These are phyloP conservation scores for Phytophthora brassicae DNA, from an alignment of 352 stramenopile species.

Conservation along the genomic window DNA sequence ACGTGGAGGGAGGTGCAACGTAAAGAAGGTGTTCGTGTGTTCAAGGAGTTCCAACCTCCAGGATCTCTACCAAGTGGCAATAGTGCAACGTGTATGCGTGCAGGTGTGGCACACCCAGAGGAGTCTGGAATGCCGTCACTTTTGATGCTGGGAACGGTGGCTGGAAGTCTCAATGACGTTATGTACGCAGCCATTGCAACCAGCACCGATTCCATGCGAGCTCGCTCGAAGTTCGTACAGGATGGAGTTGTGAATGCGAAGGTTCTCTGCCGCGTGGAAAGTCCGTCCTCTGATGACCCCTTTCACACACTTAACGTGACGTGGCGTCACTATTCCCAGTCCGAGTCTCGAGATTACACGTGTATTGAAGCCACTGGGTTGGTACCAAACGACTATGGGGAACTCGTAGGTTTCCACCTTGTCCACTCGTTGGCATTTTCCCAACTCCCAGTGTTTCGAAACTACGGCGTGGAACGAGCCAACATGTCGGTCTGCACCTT, in stretches of 20 bases:
- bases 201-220: conserved; percentile 39
- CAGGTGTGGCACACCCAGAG: conserved; percentile 12
- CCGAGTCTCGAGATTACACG: conserved; percentile 54
- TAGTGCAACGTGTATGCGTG: conserved; percentile 28
- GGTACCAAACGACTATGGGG: conserved; percentile 33
- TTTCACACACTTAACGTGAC: conserved; percentile 57
- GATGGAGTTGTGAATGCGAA: conserved; percentile 46
- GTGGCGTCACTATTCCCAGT: conserved; percentile 45
- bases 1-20: conserved; percentile 48
- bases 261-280: conserved; percentile 33
- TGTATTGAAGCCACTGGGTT: conserved; percentile 58
- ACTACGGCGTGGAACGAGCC: conserved; percentile 40
- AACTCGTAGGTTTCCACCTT: conserved; percentile 58
- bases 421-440: conserved; percentile 58
- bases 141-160: conserved; percentile 36
- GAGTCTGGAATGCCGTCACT: conserved; percentile 31
- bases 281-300: conserved; percentile 38
- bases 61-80: conserved; percentile 27
- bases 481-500: conserved; percentile 52
- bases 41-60: conserved; percentile 35
- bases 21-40: conserved; percentile 42
- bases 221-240: conserved; percentile 47
- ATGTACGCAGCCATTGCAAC: conserved; percentile 51
- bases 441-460: conserved; percentile 37
- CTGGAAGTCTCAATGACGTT: conserved; percentile 49